Evolutionary conservation across 2,329 filamentous ascomycete species (phyloP).

Genomic region (Teratosphaeria destructans): DNA sequence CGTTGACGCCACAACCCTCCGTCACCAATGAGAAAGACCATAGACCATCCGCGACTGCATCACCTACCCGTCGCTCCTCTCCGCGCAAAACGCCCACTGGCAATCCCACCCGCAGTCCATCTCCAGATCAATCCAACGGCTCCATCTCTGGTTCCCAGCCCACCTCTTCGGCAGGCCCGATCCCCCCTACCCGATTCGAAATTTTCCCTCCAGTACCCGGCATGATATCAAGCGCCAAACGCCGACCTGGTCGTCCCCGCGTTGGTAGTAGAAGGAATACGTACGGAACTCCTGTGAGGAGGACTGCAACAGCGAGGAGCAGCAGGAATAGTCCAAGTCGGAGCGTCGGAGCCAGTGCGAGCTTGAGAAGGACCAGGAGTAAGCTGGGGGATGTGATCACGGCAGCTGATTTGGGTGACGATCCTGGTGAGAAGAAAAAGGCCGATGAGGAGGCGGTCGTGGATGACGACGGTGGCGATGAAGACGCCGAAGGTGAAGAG

Average conservation of each 20-base stretch:
- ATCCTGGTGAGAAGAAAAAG: constrained; percentile 20
- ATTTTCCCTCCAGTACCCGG: constrained; percentile 62
- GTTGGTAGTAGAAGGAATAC: constrained; percentile 17
- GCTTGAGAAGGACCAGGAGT: constrained; percentile 31
- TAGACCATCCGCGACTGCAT: constrained; percentile 14
- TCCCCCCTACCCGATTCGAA: constrained; percentile 64
- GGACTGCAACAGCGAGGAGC: constrained; percentile 2
- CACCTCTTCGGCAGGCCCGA: constrained; percentile 30
- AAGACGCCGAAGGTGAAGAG: constrained; percentile 10
- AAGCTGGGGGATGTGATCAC: constrained; percentile 30
- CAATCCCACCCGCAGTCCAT: constrained; percentile 6
- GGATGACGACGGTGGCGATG: constrained; percentile 9
- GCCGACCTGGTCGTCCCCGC: constrained; percentile 21
- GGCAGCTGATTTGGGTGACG: neutral
- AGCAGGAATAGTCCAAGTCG: constrained; percentile 5
- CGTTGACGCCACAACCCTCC: constrained; percentile 21
- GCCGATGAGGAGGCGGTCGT: constrained; percentile 18
- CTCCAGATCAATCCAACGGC: constrained; percentile 11
- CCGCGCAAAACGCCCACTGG: constrained; percentile 25
- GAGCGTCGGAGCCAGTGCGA: constrained; percentile 4
- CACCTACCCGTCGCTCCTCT: constrained; percentile 12
- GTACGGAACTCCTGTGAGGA: constrained; percentile 15
- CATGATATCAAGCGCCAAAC: constrained; percentile 24
- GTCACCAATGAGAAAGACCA: constrained; percentile 6
- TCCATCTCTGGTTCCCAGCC: constrained; percentile 17